phyloP scores from a whole-genome alignment of 2,329 filamentous ascomycete species.

The Trematosphaeria pertusa region DNA sequence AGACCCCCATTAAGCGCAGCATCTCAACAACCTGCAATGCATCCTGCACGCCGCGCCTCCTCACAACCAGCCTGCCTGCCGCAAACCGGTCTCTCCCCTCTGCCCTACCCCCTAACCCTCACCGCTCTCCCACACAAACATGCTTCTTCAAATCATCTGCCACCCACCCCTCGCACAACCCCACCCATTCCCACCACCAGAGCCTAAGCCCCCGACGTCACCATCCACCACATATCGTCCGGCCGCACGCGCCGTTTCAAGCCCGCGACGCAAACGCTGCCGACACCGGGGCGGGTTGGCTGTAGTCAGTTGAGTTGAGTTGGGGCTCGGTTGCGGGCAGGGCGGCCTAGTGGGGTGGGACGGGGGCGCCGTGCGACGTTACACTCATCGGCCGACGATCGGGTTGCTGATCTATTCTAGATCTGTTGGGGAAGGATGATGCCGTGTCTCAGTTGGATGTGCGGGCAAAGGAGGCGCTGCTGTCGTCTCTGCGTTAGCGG shows the following conservation, averaged over 20 bases:
- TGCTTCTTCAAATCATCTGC: slow-evolving; percentile 16
- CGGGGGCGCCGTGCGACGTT: slow-evolving; percentile 11
- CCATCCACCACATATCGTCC: slow-evolving; percentile 6
- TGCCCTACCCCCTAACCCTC: background rate
- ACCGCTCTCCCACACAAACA: slow-evolving; percentile 5
- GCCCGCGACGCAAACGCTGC: too few relatives aligned
- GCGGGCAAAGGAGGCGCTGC: slow-evolving; percentile 2
- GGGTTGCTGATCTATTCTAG: slow-evolving; percentile 10
- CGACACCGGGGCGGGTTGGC: too few relatives aligned
- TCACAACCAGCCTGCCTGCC: too few relatives aligned
- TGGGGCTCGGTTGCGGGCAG: slow-evolving; percentile 8
- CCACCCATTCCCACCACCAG: background rate
- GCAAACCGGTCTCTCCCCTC: too few relatives aligned
- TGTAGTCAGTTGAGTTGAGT: slow-evolving; percentile 6
- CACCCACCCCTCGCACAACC: slow-evolving; percentile 15
- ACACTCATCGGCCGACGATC: slow-evolving; percentile 15
- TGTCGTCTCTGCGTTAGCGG: slow-evolving; percentile 1
- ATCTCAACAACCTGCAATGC: too few relatives aligned
- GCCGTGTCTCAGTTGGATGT: slow-evolving; percentile 13
- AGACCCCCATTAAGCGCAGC: too few relatives aligned
- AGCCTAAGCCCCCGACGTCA: slow-evolving; percentile 15
- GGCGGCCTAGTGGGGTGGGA: slow-evolving; percentile 3
- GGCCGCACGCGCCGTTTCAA: too few relatives aligned
- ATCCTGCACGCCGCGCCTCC: too few relatives aligned
- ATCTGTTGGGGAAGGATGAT: slow-evolving; percentile 12